Conservation (phyloP, 2,329 filamentous ascomycete genomes). For the Cyphellophora europaea region DNA sequence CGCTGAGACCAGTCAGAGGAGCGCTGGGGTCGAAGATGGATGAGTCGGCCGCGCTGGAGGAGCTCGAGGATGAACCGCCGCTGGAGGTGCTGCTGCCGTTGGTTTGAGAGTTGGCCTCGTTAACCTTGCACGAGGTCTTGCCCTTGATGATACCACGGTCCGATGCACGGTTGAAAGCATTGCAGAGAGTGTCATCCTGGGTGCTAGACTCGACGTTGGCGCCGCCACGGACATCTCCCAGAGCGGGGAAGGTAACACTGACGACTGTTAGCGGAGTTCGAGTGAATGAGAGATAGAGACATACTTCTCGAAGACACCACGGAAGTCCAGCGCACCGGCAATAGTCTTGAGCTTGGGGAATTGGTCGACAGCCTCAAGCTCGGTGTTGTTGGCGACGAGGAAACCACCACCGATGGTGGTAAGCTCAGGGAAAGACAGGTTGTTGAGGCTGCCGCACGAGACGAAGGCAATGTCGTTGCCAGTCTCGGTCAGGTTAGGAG, state of each 20-base stretch:
- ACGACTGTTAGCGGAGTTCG: conserved; percentile 23
- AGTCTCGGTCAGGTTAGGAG: conserved; percentile 36
- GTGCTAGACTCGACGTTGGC: conserved; percentile 59
- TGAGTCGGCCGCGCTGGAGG: conserved; percentile 7
- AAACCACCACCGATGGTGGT: conserved; percentile 65
- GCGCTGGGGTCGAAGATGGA: conserved; percentile 10
- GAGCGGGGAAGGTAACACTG: conserved; percentile 61
- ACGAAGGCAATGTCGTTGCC: conserved; percentile 46
- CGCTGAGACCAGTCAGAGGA: conserved; percentile 15
- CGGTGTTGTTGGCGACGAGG: conserved; percentile 81
- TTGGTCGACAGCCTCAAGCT: conserved; percentile 52
- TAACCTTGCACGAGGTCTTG: conserved; percentile 34
- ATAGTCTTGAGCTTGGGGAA: conserved; percentile 62
- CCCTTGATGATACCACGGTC: conserved; percentile 36
- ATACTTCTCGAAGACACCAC: conserved; percentile 57
- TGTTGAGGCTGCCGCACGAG: conserved; percentile 50
- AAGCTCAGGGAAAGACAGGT: conserved; percentile 66
- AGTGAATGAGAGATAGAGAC: conserved; percentile 1
- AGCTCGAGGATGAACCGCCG: conserved; percentile 7
- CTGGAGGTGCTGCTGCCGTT: conserved; percentile 10
- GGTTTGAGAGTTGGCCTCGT: conserved; percentile 24
- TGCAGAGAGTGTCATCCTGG: conserved; percentile 49
- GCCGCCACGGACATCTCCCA: conserved; percentile 61
- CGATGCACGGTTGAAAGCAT: conserved; percentile 39
- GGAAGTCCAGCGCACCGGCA: conserved; percentile 70